Evolutionary conservation across 768 basidiomycete genomes (phyloP).

Genomic region (Panaeolus cyanescens): DNA sequence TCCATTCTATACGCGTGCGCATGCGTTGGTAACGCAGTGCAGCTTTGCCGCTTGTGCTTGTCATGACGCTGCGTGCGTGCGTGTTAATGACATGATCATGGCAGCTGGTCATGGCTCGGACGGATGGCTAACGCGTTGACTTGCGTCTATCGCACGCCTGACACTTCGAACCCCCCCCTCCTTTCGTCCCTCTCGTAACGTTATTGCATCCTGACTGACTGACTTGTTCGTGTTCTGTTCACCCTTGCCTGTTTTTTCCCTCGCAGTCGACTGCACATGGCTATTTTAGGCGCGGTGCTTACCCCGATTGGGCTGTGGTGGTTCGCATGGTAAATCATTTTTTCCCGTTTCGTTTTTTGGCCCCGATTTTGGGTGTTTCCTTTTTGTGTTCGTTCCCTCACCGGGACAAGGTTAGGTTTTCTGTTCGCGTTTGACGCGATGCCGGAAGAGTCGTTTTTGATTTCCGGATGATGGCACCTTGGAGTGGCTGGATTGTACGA

Average conservation of each 20-base stretch:
- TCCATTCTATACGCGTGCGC: conserved; percentile 53
- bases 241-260: background rate
- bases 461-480: too few species aligned
- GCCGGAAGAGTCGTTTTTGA: too few species aligned
- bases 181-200: background rate
- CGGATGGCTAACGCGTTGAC: too few species aligned
- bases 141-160: background rate
- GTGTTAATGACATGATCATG: background rate
- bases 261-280: conserved; percentile 57
- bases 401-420: background rate
- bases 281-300: conserved; percentile 52
- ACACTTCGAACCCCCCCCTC: background rate
- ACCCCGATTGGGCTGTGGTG: conserved; percentile 63
- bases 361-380: background rate
- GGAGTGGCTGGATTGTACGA: too few species aligned
- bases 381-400: background rate
- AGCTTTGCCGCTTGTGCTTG: background rate
- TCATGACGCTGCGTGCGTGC: background rate
- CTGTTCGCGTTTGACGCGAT: background rate
- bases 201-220: background rate
- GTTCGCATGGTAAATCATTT: conserved; percentile 57
- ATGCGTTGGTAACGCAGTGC: conserved; percentile 43
- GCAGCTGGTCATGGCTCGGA: background rate
- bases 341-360: background rate
- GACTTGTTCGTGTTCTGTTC: background rate